A percentile compares a stretch with the other conserved stretches of the same genome.
phyloP scores from a whole-genome alignment of 306 rosid species.

The Gynostemma pentaphyllum region DNA sequence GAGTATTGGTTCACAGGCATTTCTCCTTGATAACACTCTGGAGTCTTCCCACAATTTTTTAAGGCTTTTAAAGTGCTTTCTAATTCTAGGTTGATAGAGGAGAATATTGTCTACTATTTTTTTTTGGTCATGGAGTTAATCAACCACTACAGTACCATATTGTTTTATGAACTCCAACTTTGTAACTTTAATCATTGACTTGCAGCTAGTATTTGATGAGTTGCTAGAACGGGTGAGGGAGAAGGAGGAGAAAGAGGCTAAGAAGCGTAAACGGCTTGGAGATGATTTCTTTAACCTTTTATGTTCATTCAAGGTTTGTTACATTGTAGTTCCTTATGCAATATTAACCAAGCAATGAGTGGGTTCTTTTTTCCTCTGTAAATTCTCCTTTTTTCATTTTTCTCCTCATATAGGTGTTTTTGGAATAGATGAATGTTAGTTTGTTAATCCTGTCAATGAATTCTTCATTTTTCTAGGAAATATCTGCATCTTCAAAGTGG shows the following conservation, averaged over 20 bases:
- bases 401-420: not conserved
- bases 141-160: too few species aligned
- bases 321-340: not conserved
- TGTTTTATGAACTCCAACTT: not conserved
- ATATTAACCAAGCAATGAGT: not conserved
- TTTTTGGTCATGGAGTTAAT: too few species aligned
- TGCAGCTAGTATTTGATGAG: slow-evolving; percentile 87
- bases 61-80: too few species aligned
- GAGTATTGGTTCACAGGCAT: too few species aligned
- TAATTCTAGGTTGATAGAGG: too few species aligned
- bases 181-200: slow-evolving; percentile 17
- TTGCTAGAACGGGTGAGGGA: slow-evolving; percentile 63
- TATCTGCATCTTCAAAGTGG: slow-evolving; percentile 60
- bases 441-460: not conserved
- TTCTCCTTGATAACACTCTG: too few species aligned
- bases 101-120: too few species aligned
- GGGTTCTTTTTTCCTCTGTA: too few species aligned
- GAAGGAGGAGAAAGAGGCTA: slow-evolving; percentile 90
- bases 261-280: slow-evolving; percentile 66
- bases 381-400: not conserved
- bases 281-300: slow-evolving; percentile 58
- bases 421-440: not conserved
- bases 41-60: too few species aligned
- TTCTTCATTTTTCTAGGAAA: slow-evolving; percentile 45
- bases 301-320: slow-evolving; percentile 55